Base-by-base conservation (phyloP, 345 rosid species). In the Trapa bicornis region DNA sequence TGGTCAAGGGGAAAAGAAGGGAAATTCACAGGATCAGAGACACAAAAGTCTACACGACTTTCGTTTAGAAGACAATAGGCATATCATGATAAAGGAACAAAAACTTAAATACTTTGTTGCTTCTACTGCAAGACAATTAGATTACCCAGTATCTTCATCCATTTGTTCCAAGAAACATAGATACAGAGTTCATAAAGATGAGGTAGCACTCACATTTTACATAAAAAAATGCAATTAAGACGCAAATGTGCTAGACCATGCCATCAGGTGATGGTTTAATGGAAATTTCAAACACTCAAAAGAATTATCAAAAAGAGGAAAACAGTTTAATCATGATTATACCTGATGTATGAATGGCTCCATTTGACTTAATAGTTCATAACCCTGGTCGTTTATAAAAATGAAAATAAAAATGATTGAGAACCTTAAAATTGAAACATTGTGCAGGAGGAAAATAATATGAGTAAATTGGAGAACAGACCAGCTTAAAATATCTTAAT, bases 291-390 rank as follows among this genome's bases (percentile, higher is more conserved):
- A 22, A 16, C 4, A 52, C n/a, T 52, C 57, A 22, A 52, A 52
- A 62, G 45, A 62, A 37, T 35, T 36, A 35, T 37, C 38, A 17
- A 11, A 62, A 37, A 17, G 38, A 62, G 0, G 17, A 16, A 39
- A 3, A 22, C 65, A 61, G 37, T 48, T 36, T 35, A 47, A 60
- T 56, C 1, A 29, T 37, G 58, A 68, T 54, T 37, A 41, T 80
- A 91, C 97, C 93, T 88, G 89, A 74, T 88, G 88, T 75, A 91
- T 83, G 68, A 75, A 91, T 73, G 97, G 96, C 78, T 87, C 96
- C 75, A 87, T 69, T 65, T 88, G 91, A 77, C 84, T 83, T 67
- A 91, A 71, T 60, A 91, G 74, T 64, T 88, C 91, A 70, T 82
- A 78, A 3, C 96, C 96, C 97, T 91, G 79, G 35, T 79, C 70